Base-by-base conservation (phyloP, 2,329 filamentous ascomycete genomes). In the Remersonia thermophila region DNA sequence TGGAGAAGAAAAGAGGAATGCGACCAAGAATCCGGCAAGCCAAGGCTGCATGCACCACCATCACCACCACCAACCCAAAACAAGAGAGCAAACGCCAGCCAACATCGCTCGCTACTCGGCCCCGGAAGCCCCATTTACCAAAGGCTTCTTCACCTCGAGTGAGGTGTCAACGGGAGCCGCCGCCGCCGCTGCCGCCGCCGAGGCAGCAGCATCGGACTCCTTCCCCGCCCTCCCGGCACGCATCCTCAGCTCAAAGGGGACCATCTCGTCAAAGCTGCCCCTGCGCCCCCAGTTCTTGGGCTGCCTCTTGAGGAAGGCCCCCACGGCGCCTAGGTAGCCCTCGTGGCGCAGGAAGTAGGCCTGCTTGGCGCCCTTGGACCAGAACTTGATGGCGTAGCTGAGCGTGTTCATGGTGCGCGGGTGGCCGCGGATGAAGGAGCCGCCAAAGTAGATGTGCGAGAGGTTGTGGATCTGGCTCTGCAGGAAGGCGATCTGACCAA, bases 331-430 rank as follows among this genome's bases (percentile, higher is more conserved):
- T 1, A 98, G 71, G 55, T 96, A 98, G 17, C 91, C 91, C 59
- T 98, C 91, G 52, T 98, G 91, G 5, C 91, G 72, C 41, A 98
- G 57, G 57, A 98, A 98, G 57, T 94, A 96, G 0, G 91, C 91
- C 59, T 95, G 85, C 59, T 94, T 95, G 53, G 78, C 70, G 29
- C 87, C 89, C 54, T 91, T 85, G 47, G 82, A 57, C 91, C 91
- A 98, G 62, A 96, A 98, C 49, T 85, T 85, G 61, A 98, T 95
- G 54, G 89, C 91, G 54, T 94, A 98, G 37, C 82, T 87, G 8
- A 98, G 67, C 0, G 91, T 96, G 59, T 96, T 93, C 75, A 98
- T 98, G 10, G 91, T 98, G 62, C 96, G 91, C 12, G 83, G 77
- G 58, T 98, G 91, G 28, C 91, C 91, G 29, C 91, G 79, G 54